Conservation (phyloP, 73 alveolate genomes). For the Tetrahymena borealis region DNA sequence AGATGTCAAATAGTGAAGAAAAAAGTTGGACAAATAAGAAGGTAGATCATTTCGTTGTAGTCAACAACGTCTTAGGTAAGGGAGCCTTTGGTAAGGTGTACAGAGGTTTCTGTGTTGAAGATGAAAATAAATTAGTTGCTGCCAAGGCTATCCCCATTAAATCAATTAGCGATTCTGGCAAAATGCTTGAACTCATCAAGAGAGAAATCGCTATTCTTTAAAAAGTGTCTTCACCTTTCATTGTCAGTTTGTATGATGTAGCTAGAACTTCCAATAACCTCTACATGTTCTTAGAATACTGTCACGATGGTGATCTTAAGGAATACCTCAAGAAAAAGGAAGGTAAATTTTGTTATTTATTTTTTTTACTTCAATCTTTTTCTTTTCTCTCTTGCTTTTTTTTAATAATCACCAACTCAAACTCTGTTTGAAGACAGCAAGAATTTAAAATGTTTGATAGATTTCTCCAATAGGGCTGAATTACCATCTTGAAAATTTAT, state of each 20-base stretch:
- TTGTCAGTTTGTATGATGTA: conserved; percentile 38
- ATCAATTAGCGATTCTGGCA: conserved; percentile 34
- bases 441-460: too few species aligned
- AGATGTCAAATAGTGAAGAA: neutral
- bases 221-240: conserved; percentile 20
- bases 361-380: neutral
- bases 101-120: conserved; percentile 35
- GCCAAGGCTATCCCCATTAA: conserved; percentile 21
- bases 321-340: conserved; percentile 39
- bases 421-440: too few species aligned
- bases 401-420: neutral
- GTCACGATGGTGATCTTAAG: conserved; percentile 44
- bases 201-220: conserved; percentile 45
- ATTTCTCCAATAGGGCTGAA: too few species aligned
- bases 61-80: conserved; percentile 20
- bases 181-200: conserved; percentile 33
- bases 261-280: conserved; percentile 41
- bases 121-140: conserved; percentile 42
- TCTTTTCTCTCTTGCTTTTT: neutral
- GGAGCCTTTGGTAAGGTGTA: conserved; percentile 43
- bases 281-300: conserved; percentile 37
- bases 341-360: neutral
- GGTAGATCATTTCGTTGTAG: conserved; percentile 36
- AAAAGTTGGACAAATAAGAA: conserved; percentile 44
- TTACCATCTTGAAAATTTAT: too few species aligned